Evolutionary conservation across 2,329 filamentous ascomycete genomes (phyloP).

Genomic region (Neonectria hederae): DNA sequence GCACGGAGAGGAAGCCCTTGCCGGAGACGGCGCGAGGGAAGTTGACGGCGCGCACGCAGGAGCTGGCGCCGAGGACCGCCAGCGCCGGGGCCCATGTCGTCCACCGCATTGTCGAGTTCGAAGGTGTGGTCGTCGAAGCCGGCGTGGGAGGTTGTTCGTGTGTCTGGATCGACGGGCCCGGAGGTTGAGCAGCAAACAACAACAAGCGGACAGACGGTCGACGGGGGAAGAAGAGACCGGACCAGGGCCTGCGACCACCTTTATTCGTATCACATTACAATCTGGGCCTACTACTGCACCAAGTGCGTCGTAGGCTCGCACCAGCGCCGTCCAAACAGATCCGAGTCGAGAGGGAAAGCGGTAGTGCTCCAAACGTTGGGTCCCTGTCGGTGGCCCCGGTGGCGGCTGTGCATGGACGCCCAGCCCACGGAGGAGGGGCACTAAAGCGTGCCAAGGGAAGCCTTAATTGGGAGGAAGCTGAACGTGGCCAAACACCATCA

Average conservation of each 20-base stretch:
- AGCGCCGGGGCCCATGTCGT: conserved; percentile 31
- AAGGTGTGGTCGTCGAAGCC: neutral
- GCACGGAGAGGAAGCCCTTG: conserved; percentile 51
- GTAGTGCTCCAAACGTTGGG: neutral
- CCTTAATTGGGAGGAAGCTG: conserved; percentile 23
- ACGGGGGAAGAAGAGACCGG: neutral
- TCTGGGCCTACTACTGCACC: neutral
- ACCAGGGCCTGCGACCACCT: conserved; percentile 11
- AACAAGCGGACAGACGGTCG: neutral
- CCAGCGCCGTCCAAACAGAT: neutral
- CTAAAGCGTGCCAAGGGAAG: conserved; percentile 26
- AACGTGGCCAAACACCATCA: neutral
- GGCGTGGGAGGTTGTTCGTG: too few relatives aligned
- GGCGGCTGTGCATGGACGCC: conserved; percentile 20
- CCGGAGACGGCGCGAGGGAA: conserved; percentile 46
- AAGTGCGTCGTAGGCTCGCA: neutral
- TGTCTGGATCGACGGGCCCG: neutral
- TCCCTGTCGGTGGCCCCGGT: conserved; percentile 26
- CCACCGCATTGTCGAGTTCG: conserved; percentile 36
- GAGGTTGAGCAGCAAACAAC: neutral
- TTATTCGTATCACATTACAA: conserved; percentile 6
- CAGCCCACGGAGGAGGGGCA: conserved; percentile 5
- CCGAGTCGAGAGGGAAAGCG: neutral
- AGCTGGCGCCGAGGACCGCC: conserved; percentile 24
- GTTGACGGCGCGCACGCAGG: conserved; percentile 26